Conservation (phyloP, 805 yeast species). For the Cyberlindnera petersonii region DNA sequence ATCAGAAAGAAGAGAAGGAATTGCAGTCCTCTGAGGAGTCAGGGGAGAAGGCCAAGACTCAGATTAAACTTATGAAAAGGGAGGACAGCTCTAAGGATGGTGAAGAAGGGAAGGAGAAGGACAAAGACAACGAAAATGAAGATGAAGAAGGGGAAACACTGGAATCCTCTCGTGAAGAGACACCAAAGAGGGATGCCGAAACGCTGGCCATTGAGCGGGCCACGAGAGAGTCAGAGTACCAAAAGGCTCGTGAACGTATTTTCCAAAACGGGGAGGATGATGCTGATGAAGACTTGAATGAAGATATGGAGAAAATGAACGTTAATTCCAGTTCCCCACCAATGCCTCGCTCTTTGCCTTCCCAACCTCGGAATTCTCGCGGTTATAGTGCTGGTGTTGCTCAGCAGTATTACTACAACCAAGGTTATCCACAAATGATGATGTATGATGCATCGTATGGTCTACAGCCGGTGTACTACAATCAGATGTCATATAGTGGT, state of each 20-base stretch:
- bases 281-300: constrained; percentile 15
- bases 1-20: background rate
- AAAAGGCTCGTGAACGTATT: constrained; percentile 36
- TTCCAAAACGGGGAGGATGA: constrained; percentile 31
- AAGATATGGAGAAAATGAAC: constrained; percentile 8
- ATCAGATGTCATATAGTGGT: constrained; percentile 4
- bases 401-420: constrained; percentile 8
- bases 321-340: constrained; percentile 2
- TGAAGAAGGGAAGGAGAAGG: background rate
- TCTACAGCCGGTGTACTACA: constrained; percentile 8
- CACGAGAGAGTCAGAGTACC: constrained; percentile 41
- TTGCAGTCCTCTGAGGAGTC: background rate
- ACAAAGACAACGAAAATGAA: background rate
- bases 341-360: constrained; percentile 4
- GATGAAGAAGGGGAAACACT: constrained; percentile 5
- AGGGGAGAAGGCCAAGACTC: background rate
- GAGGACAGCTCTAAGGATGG: constrained; percentile 4
- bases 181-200: constrained; percentile 1
- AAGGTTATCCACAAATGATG: constrained; percentile 8
- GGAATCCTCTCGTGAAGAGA: background rate
- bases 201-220: constrained; percentile 34
- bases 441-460: constrained; percentile 7
- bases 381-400: constrained; percentile 1
- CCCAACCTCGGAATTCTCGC: constrained; percentile 1
- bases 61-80: constrained; percentile 28